Base-by-base conservation (phyloP, 768 basidiomycete genomes). In the Boletus tomentosulus region DNA sequence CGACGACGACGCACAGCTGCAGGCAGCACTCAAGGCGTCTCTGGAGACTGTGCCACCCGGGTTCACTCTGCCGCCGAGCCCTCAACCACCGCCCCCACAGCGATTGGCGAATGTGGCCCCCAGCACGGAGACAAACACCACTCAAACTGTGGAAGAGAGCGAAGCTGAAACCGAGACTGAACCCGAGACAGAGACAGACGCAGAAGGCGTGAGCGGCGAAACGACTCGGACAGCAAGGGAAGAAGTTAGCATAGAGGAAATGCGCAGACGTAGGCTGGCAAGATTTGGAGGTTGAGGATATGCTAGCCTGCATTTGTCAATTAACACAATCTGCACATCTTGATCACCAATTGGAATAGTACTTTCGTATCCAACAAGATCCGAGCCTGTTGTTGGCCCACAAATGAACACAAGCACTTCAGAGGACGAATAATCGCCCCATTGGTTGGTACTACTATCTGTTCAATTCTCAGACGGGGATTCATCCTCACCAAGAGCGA, bases 11-110 rank as follows among this genome's bases (percentile, higher is more conserved):
- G 83, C 81, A 24, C 86, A 89, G 61, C 72, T 96, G 44, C 93
- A 95, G 70, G 92, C 92, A 11, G 93, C 93, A 5, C 74, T 96
- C 46, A 84, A 76, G 64, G 93, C 91, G 3, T 93, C 92, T 35
- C 73, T 95, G 57, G 86, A 87, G 64, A 73, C 74, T 39, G 66
- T 83, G 22, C 84, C 87, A 1, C 69, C 71, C 38, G 85, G 76
- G 30, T 85, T 76, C 70, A 59, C 68, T 27, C 61, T 75, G 5
- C 75, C 76, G 33, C 50, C 56, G n/a, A 51, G 39, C 11, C 31
- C 57, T 15, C 43, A 54, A 30, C 50, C 56, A 10, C 58, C 42
- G 0, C 60, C 48, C 15, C 58, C 61, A 16, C 62, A 57, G 24
- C 67, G 59, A 57, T 35, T 62, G 28, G 47, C 46, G 16, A 52